Evolutionary conservation across 352 stramenopile genomes (phyloP).

Genomic region (Pelagophyceae sp.): DNA sequence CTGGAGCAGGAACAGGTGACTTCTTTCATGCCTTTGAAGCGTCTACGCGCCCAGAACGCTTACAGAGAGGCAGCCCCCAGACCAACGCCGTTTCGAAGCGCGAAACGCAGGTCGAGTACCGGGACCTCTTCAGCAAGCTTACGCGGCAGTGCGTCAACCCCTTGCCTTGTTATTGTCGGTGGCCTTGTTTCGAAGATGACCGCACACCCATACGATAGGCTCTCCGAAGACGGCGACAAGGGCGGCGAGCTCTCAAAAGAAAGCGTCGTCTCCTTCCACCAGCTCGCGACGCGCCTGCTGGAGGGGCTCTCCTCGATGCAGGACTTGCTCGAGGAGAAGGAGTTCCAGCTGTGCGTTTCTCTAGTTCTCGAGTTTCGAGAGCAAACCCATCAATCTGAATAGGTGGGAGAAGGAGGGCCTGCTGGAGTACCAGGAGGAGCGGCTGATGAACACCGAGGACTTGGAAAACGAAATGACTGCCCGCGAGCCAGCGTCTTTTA

Average conservation of each 20-base stretch:
- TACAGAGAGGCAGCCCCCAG: too few relatives aligned
- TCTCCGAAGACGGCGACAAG: neutral
- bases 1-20: neutral
- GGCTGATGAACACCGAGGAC: conserved; percentile 11
- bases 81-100: too few relatives aligned
- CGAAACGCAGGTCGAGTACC: conserved; percentile 1
- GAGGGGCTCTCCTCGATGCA: neutral
- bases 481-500: too few relatives aligned
- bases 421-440: conserved; percentile 16
- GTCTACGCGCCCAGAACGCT: too few relatives aligned
- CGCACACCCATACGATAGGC: too few relatives aligned
- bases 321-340: conserved; percentile 15
- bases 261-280: neutral
- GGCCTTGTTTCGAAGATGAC: too few relatives aligned
- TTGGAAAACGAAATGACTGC: neutral
- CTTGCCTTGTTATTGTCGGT: neutral
- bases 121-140: conserved; percentile 1
- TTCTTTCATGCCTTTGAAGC: too few relatives aligned
- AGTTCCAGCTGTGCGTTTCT: too few relatives aligned
- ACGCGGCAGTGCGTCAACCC: neutral
- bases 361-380: too few relatives aligned
- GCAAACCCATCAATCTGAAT: too few relatives aligned
- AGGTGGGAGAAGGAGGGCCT: conserved; percentile 19
- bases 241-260: neutral
- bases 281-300: neutral